Percentiles rank a stretch among this genome's conserved stretches.
phyloP scores from a whole-genome alignment of 1,284 basidiomycete genomes.

The Albatrellus sp. region DNA sequence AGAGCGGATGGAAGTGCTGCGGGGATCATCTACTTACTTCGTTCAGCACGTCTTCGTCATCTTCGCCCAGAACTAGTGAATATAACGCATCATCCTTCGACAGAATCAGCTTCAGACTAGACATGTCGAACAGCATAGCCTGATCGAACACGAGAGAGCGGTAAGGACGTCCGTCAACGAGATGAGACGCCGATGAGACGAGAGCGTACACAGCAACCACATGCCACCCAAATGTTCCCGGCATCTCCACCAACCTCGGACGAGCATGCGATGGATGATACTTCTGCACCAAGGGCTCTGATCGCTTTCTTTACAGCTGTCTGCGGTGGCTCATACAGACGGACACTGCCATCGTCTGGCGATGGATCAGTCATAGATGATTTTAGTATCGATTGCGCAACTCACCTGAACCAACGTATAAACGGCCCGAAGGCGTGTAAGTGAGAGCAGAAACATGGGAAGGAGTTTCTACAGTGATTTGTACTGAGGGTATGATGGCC shows the following conservation, averaged over 20 bases:
- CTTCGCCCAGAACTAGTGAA: conserved; percentile 31
- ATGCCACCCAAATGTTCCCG: conserved; percentile 47
- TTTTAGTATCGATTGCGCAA: too few species aligned
- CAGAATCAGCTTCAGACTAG: conserved; percentile 13
- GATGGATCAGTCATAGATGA: conserved; percentile 4
- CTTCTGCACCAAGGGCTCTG: conserved; percentile 38
- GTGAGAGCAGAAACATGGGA: conserved; percentile 9
- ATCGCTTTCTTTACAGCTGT: conserved; percentile 53
- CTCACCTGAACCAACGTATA: conserved; percentile 11
- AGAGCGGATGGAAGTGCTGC: conserved; percentile 1
- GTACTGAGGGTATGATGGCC: neutral
- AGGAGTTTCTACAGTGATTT: conserved; percentile 6
- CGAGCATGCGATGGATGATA: conserved; percentile 46
- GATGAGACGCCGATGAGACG: neutral
- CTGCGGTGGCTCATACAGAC: conserved; percentile 48
- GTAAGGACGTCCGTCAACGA: neutral
- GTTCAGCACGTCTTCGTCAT: conserved; percentile 51
- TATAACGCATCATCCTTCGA: conserved; percentile 31
- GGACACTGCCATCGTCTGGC: conserved; percentile 57
- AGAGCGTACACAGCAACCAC: conserved; percentile 37
- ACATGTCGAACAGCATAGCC: conserved; percentile 15
- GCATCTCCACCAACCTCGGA: conserved; percentile 25
- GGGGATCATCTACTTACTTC: conserved; percentile 33
- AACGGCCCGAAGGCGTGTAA: conserved; percentile 3
- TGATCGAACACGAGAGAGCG: conserved; percentile 5